These are phyloP conservation scores for sorghum (Sorghum bicolor) DNA, from an alignment of 176 grass and related monocot genomes.

Conservation along the genomic window Sorghum_bicolor_NCBIv3 NC_012879.2:54109501-54110000, in stretches of 20 bases:
- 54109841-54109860: neutral
- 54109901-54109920: neutral
- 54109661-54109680: conserved; percentile 51
- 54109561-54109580: conserved; percentile 70
- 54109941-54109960: neutral
- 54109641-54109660: conserved; percentile 81
- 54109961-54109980: neutral
- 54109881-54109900: neutral
- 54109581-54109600: conserved; percentile 78
- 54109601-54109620: conserved; percentile 81
- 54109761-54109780: conserved; percentile 10
- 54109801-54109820: neutral
- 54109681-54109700: conserved; percentile 62
- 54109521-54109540: conserved; percentile 51
- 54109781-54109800: neutral
- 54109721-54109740: conserved; percentile 70
- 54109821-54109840: neutral
- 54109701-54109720: conserved; percentile 96
- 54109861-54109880: neutral
- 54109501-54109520: conserved; percentile 71
- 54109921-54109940: neutral
- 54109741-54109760: conserved; percentile 62
- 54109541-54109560: conserved; percentile 51
- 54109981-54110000: neutral
- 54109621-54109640: conserved; percentile 61